Evolutionary conservation across 495 filamentous ascomycete species (phyloP), one percentile per base, ranked within the genome.

Genomic region (Geoglossum glabrum): DNA sequence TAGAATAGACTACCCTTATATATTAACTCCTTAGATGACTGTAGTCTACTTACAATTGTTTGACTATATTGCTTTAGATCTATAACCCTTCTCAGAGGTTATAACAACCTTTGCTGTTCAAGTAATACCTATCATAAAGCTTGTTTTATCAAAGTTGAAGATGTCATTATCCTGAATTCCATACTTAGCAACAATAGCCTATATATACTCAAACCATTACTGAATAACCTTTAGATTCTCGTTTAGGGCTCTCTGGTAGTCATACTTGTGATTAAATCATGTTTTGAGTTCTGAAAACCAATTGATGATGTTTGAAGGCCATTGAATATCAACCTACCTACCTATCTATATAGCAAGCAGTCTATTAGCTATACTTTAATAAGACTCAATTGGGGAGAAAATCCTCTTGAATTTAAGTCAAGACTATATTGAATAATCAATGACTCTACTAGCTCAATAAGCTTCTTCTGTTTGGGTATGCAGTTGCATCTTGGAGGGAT

Each of bases 61-160:
- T 28, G 51, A 3, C 21, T 54, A 11, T 27, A 11, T 23, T 36
- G n/a, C 11, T n/a, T 54, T 54, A 1, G 21, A 3, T 26, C 15
- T n/a, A 54, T n/a, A 4, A 54, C 21, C 2, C 3, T 3, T 26
- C 3, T 61, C 55, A 15, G 59, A 23, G 1, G 56, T 11, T 54
- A 30, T 61, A 33, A 61, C 57, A 31, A 61, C 59, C 23, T 19
- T 40, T 51, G 21, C 56, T 5, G 25, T 40, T 21, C 25, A 52
- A 25, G 54, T 60, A 33, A 61, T 23, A 30, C 59, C 58, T 45
- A 61, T 61, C 43, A 60, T 54, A 54, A 61, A 61, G 57, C 59
- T 58, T 51, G 57, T n/a, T 54, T 61, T 40, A 46, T 61, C 46
- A 45, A 61, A 61, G 57, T 60, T 61, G 57, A 54, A 61, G 19